Percentiles rank a stretch among this genome's conserved stretches.
Conservation (phyloP, 2,329 filamentous ascomycete species). For the Colletotrichum musicola region DNA sequence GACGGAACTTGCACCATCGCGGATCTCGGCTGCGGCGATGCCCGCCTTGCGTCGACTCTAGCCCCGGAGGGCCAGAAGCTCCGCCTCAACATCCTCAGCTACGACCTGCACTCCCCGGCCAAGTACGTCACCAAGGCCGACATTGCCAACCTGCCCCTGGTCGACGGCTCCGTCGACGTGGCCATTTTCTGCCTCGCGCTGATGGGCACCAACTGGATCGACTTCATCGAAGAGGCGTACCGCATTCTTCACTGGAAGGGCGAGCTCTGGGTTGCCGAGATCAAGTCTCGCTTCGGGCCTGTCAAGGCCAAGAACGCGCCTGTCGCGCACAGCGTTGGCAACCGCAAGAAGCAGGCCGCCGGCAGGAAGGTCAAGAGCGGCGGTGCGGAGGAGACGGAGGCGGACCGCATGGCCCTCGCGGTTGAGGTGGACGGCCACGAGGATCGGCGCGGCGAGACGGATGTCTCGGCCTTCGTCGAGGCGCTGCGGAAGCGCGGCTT, state of each 20-base stretch:
- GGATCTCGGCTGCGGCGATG: slow-evolving; percentile 94
- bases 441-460: slow-evolving; percentile 78
- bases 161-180: slow-evolving; percentile 82
- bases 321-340: slow-evolving; percentile 79
- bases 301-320: slow-evolving; percentile 52
- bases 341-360: slow-evolving; percentile 66
- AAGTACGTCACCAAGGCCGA: slow-evolving; percentile 88
- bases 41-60: slow-evolving; percentile 79
- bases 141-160: slow-evolving; percentile 84
- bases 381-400: slow-evolving; percentile 56
- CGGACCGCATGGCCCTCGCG: slow-evolving; percentile 68
- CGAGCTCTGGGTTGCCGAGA: slow-evolving; percentile 97
- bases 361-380: slow-evolving; percentile 60
- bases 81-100: slow-evolving; percentile 82
- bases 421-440: slow-evolving; percentile 79
- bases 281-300: slow-evolving; percentile 88
- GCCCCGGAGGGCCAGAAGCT: slow-evolving; percentile 73
- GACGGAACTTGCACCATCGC: slow-evolving; percentile 82
- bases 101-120: slow-evolving; percentile 84
- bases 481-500: slow-evolving; percentile 87
- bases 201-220: slow-evolving; percentile 99
- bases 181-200: slow-evolving; percentile 95
- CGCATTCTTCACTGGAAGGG: slow-evolving; percentile 92
- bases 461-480: slow-evolving; percentile 88
- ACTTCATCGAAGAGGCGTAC: slow-evolving; percentile 96